phyloP scores from a whole-genome alignment of 1,284 basidiomycete genomes.

The Moesziomyces antarcticus region DNA sequence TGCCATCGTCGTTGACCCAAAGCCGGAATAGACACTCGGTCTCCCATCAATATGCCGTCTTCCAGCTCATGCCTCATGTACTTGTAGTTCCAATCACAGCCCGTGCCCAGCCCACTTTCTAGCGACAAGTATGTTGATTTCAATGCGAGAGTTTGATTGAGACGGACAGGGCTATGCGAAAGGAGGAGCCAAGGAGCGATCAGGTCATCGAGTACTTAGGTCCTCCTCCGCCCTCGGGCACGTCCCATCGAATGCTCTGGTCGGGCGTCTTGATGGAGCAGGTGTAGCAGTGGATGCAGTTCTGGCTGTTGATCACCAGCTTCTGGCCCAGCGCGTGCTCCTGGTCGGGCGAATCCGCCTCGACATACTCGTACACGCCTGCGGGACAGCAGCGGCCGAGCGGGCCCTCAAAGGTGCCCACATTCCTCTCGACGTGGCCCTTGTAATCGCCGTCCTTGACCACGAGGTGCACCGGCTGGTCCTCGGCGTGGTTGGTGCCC shows the following conservation, averaged over 20 bases:
- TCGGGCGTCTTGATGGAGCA: constrained; percentile 66
- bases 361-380: constrained; percentile 96
- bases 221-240: constrained; percentile 66
- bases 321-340: constrained; percentile 79
- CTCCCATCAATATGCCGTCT: background rate
- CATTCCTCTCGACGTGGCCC: constrained; percentile 77
- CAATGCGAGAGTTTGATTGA: constrained; percentile 9
- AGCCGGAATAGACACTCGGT: constrained; percentile 8
- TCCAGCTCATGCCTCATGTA: constrained; percentile 8
- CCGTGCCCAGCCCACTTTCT: background rate
- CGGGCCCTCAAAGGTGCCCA: constrained; percentile 80
- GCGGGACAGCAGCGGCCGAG: constrained; percentile 92
- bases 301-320: constrained; percentile 94
- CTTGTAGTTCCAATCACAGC: constrained; percentile 16
- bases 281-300: constrained; percentile 68
- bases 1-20: constrained; percentile 56
- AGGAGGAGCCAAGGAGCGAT: background rate
- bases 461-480: constrained; percentile 88
- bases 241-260: constrained; percentile 63
- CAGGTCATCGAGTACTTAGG: constrained; percentile 65
- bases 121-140: background rate
- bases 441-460: constrained; percentile 71
- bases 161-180: background rate
- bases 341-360: constrained; percentile 72
- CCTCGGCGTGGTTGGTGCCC: constrained; percentile 95